Percentiles rank a stretch among this genome's conserved stretches.
These are phyloP conservation scores for Aspergillus quadricinctus DNA, from an alignment of 2,329 filamentous ascomycete genomes.

Conservation along the genomic window DNA sequence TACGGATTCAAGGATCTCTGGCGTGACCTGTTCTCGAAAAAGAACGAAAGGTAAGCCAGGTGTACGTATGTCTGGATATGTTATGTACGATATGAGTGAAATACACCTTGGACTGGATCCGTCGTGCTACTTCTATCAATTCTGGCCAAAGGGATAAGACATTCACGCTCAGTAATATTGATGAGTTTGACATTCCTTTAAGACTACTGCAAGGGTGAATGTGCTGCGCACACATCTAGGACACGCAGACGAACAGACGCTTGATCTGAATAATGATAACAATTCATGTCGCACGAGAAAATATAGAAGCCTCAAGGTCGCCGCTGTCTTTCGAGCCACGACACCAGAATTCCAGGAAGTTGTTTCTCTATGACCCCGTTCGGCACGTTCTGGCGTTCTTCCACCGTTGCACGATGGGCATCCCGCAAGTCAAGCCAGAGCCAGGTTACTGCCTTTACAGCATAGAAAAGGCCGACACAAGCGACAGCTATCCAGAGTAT, in stretches of 20 bases:
- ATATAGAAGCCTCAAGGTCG: constrained; percentile 1
- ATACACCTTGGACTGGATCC: neutral
- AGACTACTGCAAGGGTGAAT: neutral
- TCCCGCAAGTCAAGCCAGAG: constrained; percentile 5
- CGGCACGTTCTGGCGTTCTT: neutral
- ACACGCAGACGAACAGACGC: neutral
- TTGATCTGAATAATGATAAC: neutral
- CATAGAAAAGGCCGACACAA: neutral
- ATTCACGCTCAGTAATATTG: neutral
- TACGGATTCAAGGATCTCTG: constrained; percentile 90
- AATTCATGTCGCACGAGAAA: neutral
- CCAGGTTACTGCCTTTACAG: neutral
- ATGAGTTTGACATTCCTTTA: neutral
- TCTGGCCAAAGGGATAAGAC: neutral
- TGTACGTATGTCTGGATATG: constrained; percentile 1
- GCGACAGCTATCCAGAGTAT: neutral
- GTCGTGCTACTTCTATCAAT: neutral
- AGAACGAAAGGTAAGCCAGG: constrained; percentile 9
- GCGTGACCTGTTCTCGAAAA: constrained; percentile 65
- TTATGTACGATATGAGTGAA: constrained; percentile 5
- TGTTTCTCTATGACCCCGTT: neutral
- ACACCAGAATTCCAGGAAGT: constrained; percentile 1
- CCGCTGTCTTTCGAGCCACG: constrained; percentile 2
- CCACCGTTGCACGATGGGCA: neutral
- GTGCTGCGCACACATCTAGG: neutral